A percentile compares a stretch with the other conserved stretches of the same genome.
Conservation (phyloP, 192 early-diverging fungal species). For the Mycoemilia scoparia region DNA sequence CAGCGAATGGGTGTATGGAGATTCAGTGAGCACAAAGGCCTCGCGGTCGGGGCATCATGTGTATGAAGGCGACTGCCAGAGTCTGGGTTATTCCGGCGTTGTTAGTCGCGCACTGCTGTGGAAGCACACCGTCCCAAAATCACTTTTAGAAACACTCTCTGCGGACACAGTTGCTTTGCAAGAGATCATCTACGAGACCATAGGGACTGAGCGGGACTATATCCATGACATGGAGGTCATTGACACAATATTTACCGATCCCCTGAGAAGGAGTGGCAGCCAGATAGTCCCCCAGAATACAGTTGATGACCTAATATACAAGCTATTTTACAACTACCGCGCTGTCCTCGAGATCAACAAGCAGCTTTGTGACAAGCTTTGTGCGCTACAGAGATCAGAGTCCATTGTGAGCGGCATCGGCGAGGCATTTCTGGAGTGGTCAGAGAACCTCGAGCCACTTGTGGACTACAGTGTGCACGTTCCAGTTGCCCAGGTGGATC, state of each 20-base stretch:
- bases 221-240: constrained; percentile 70
- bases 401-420: constrained; percentile 59
- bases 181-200: constrained; percentile 80
- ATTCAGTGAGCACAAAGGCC: too few species aligned
- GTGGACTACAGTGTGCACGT: constrained; percentile 74
- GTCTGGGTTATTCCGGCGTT: too few species aligned
- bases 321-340: constrained; percentile 60
- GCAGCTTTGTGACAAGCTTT: constrained; percentile 31
- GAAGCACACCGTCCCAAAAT: constrained; percentile 19
- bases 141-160: constrained; percentile 12
- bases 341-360: constrained; percentile 39
- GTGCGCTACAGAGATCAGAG: constrained; percentile 30
- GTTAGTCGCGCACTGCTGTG: constrained; percentile 20
- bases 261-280: constrained; percentile 26
- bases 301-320: constrained; percentile 42
- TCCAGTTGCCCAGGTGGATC: constrained; percentile 49
- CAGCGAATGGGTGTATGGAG: too few species aligned
- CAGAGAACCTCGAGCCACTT: constrained; percentile 48
- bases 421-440: constrained; percentile 62
- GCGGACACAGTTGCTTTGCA: constrained; percentile 31
- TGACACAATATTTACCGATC: constrained; percentile 47
- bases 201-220: constrained; percentile 76
- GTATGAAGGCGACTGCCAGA: too few species aligned
- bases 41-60: too few species aligned
- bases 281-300: constrained; percentile 39